Conservation (phyloP, 768 basidiomycete species). For the Tricholoma sp. region DNA sequence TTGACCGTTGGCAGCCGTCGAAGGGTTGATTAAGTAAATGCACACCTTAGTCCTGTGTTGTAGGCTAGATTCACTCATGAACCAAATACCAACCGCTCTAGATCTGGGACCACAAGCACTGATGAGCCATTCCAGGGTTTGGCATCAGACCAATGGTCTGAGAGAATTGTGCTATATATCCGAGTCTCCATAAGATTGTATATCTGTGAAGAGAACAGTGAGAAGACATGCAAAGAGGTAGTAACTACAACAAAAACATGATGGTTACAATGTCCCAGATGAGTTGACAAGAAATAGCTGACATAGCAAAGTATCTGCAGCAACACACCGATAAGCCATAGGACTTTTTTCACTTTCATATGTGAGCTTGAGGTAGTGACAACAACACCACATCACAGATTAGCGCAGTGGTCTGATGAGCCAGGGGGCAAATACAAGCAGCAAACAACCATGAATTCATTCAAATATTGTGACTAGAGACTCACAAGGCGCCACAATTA, state of each 20-base stretch:
- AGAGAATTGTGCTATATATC: no score
- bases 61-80: background rate
- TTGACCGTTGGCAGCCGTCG: background rate
- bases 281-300: background rate
- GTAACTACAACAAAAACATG: background rate
- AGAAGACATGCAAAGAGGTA: background rate
- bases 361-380: background rate
- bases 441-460: background rate
- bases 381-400: background rate
- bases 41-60: background rate
- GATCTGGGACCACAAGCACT: background rate
- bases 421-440: background rate
- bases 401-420: background rate
- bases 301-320: background rate
- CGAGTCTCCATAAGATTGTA: background rate
- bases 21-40: background rate
- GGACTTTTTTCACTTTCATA: background rate
- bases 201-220: background rate
- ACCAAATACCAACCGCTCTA: background rate
- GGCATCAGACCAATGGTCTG: background rate
- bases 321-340: background rate
- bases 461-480: constrained; percentile 1
- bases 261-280: background rate
- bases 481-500: constrained; percentile 25
- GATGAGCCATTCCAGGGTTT: no score